phyloP scores from a whole-genome alignment of 768 basidiomycete genomes.

The Termitomyces sp. region DNA sequence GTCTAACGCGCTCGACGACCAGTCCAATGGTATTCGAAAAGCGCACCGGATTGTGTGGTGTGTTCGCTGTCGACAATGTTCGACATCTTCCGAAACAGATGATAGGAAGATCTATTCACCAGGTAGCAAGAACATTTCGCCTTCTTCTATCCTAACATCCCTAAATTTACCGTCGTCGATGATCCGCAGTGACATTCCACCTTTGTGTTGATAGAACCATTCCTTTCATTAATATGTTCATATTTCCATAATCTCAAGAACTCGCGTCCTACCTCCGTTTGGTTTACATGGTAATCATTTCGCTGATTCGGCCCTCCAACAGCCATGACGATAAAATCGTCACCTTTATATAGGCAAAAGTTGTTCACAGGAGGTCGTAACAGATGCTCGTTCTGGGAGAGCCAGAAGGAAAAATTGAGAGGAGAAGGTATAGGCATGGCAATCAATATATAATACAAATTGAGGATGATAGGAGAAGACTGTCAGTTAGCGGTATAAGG shows the following conservation, averaged over 20 bases:
- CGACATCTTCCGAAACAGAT: background rate
- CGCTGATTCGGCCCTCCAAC: slow-evolving; percentile 94
- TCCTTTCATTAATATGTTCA: slow-evolving; percentile 78
- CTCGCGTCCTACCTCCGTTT: slow-evolving; percentile 67
- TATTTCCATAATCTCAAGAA: background rate
- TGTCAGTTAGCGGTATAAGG: background rate
- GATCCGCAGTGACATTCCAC: slow-evolving; percentile 84
- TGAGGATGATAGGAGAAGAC: background rate
- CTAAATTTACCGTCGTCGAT: slow-evolving; percentile 76
- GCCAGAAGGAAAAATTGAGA: slow-evolving; percentile 88
- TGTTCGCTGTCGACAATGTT: slow-evolving; percentile 58
- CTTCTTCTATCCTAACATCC: slow-evolving; percentile 89
- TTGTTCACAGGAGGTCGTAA: slow-evolving; percentile 35
- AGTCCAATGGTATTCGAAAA: slow-evolving; percentile 88
- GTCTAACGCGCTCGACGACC: slow-evolving; percentile 84
- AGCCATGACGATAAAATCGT: slow-evolving; percentile 92
- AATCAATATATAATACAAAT: background rate
- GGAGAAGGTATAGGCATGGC: slow-evolving; percentile 30
- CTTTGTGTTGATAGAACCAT: slow-evolving; percentile 98
- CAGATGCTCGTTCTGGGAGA: slow-evolving; percentile 71
- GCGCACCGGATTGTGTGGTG: slow-evolving; percentile 93
- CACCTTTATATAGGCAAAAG: slow-evolving; percentile 34
- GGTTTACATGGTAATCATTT: slow-evolving; percentile 92
- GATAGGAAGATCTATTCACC: slow-evolving; percentile 40
- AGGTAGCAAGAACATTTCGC: slow-evolving; percentile 95